Conservation (phyloP, 2,329 filamentous ascomycete genomes). For the Aureobasidium sp. region DNA sequence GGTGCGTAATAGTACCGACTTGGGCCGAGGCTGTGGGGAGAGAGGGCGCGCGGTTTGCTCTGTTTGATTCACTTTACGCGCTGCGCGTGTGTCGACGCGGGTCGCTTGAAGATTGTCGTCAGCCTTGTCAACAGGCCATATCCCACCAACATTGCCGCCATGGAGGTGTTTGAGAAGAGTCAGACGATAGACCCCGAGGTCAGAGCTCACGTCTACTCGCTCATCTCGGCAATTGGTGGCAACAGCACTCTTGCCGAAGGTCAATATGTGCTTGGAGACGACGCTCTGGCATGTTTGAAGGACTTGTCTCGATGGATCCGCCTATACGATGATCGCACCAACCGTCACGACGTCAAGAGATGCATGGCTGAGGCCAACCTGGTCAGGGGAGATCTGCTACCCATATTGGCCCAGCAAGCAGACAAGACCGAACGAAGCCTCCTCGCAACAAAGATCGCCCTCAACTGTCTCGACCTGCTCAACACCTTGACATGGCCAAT, state of each 20-base stretch:
- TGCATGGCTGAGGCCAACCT: constrained; percentile 88
- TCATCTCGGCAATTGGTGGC: constrained; percentile 89
- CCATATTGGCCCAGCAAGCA: constrained; percentile 78
- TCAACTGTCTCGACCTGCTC: constrained; percentile 83
- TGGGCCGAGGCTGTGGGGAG: constrained; percentile 1
- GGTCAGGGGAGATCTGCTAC: constrained; percentile 81
- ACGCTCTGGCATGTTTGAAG: constrained; percentile 82
- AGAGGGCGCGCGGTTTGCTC: neutral
- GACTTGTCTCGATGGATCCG: constrained; percentile 95
- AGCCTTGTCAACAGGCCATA: neutral
- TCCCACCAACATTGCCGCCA: constrained; percentile 10
- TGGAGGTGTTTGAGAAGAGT: constrained; percentile 27
- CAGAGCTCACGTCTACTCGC: constrained; percentile 84
- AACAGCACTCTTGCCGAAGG: constrained; percentile 71
- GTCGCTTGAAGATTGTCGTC: neutral
- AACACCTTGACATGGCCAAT: constrained; percentile 93
- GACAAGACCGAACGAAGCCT: constrained; percentile 67
- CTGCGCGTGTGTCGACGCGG: constrained; percentile 1
- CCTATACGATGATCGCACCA: constrained; percentile 86
- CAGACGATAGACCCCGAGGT: constrained; percentile 75
- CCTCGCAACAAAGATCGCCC: constrained; percentile 68
- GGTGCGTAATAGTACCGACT: neutral
- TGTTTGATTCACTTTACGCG: constrained; percentile 13
- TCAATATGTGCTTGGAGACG: constrained; percentile 83
- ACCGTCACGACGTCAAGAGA: constrained; percentile 89